These are phyloP conservation scores for Urochloa ruziziensis DNA, from an alignment of 176 grass and related monocot genomes.

Conservation along the genomic window DNA sequence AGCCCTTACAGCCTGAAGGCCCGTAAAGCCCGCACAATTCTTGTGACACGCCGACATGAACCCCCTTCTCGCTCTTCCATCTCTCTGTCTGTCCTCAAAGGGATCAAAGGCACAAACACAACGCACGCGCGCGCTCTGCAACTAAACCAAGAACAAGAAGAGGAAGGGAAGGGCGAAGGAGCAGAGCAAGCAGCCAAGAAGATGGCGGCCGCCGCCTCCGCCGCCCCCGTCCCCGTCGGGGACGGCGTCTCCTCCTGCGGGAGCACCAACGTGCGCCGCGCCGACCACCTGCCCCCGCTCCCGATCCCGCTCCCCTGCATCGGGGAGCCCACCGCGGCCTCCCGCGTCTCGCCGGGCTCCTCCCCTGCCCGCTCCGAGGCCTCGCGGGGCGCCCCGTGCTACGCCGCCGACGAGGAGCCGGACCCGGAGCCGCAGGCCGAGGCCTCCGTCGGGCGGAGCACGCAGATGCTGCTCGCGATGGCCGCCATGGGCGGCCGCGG, in stretches of 20 bases:
- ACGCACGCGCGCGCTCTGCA: conserved; percentile 33
- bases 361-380: conserved; percentile 44
- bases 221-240: not conserved
- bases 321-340: conserved; percentile 39
- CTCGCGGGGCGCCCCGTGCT: conserved; percentile 33
- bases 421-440: conserved; percentile 9
- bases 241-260: conserved; percentile 39
- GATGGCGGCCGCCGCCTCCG: conserved; percentile 22
- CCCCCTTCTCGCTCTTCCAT: not conserved
- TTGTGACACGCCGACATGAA: not conserved
- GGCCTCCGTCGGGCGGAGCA: conserved; percentile 48
- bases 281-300: conserved; percentile 16
- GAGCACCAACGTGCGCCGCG: conserved; percentile 45
- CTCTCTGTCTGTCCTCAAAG: not conserved
- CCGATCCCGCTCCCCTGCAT: conserved; percentile 43
- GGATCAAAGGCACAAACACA: not conserved
- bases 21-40: conserved; percentile 2
- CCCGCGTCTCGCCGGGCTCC: conserved; percentile 43
- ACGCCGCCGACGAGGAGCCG: conserved; percentile 25
- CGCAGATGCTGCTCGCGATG: conserved; percentile 61
- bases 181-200: conserved; percentile 41
- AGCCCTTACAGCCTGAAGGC: not conserved
- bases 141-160: not conserved
- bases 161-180: not conserved
- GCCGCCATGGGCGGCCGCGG: conserved; percentile 52